Percentiles rank a stretch among this genome's conserved stretches.
These are phyloP conservation scores for Cladobotryum protrusum DNA, from an alignment of 2,329 filamentous ascomycete genomes.

Conservation along the genomic window DNA sequence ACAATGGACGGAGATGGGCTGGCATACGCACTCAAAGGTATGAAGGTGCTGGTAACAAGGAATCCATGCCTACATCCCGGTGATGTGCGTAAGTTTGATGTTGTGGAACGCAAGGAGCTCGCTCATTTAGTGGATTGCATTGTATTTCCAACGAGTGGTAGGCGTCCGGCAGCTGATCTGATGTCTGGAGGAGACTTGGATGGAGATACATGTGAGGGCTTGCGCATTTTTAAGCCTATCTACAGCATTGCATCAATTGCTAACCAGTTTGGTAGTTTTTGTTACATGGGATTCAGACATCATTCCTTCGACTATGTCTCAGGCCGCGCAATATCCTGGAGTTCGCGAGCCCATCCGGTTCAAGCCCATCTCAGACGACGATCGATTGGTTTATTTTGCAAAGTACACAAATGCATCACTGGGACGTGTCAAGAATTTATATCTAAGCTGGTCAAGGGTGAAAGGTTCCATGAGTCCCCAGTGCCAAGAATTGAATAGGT, in stretches of 20 bases:
- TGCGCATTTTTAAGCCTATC: no score
- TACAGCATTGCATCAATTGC: not conserved
- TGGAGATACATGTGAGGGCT: conserved; percentile 33
- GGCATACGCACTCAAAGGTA: conserved; percentile 26
- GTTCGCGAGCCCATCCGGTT: conserved; percentile 31
- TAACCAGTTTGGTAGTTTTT: conserved; percentile 25
- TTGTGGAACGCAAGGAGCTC: conserved; percentile 28
- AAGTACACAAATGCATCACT: conserved; percentile 32
- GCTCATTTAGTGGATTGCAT: conserved; percentile 35
- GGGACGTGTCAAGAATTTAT: conserved; percentile 35
- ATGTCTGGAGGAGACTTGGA: conserved; percentile 39
- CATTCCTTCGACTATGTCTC: conserved; percentile 28
- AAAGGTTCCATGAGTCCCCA: conserved; percentile 30
- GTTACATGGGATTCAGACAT: conserved; percentile 36
- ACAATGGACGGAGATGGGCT: conserved; percentile 30
- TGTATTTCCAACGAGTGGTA: conserved; percentile 32
- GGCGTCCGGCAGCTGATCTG: conserved; percentile 32
- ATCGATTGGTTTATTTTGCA: conserved; percentile 34
- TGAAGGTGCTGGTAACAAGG: conserved; percentile 33
- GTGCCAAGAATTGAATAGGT: conserved; percentile 35
- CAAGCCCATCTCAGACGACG: conserved; percentile 30
- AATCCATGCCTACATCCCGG: conserved; percentile 39
- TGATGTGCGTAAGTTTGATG: conserved; percentile 36
- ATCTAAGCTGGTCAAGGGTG: conserved; percentile 34
- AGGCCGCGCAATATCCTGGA: conserved; percentile 34